Conservation (phyloP, 257 asterid species). For the Przewalskia tangutica region DNA sequence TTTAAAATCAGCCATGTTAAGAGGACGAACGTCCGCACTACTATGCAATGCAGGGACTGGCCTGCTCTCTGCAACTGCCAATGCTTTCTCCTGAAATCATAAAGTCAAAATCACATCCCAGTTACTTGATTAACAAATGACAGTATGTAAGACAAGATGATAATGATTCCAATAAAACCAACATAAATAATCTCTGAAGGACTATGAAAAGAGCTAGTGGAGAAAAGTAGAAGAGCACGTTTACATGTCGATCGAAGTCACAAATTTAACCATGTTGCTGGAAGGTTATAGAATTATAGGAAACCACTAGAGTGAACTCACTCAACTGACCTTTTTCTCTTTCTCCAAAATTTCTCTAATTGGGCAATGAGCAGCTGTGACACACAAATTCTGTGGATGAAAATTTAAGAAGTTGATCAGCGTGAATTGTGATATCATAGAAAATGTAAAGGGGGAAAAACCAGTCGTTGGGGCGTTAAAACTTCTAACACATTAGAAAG, state of each 20-base stretch:
- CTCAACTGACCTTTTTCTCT: conserved; percentile 60
- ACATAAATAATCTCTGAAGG: not conserved
- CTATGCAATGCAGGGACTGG: conserved; percentile 52
- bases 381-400: conserved; percentile 62
- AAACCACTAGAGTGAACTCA: not conserved
- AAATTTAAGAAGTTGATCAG: not conserved
- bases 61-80: conserved; percentile 50
- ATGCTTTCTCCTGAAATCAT: conserved; percentile 49
- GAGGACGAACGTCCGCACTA: conserved; percentile 56
- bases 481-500: not conserved
- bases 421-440: not conserved
- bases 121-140: not conserved
- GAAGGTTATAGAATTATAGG: not conserved
- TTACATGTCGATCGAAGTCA: not conserved
- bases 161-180: not conserved
- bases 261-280: not conserved
- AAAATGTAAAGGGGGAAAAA: not conserved
- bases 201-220: not conserved
- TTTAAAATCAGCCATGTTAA: conserved; percentile 61
- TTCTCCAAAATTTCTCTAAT: conserved; percentile 72
- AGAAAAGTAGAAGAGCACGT: not conserved
- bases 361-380: conserved; percentile 79
- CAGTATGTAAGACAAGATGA: not conserved
- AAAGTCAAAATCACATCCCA: not conserved
- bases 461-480: not conserved